phyloP scores from a whole-genome alignment of 345 rosid species.

The Melaleuca alternifolia region DNA sequence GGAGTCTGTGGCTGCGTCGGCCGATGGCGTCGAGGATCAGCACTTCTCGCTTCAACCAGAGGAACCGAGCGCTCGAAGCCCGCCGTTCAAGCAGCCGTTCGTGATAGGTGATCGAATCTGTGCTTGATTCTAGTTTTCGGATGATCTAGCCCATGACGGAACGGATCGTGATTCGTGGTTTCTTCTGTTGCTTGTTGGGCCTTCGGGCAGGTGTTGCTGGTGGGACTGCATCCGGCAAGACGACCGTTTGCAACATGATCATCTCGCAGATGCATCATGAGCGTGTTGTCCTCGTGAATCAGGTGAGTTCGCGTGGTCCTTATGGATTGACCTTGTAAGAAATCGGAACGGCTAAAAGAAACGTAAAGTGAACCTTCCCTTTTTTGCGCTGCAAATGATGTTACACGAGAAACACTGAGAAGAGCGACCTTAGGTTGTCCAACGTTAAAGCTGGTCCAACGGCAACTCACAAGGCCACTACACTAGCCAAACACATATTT shows the following conservation, averaged over 20 bases:
- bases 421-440: background rate
- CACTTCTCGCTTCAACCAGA: constrained; percentile 12
- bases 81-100: constrained; percentile 59
- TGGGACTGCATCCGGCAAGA: constrained; percentile 93
- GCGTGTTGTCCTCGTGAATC: constrained; percentile 75
- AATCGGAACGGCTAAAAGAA: background rate
- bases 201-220: constrained; percentile 66
- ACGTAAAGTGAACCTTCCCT: background rate
- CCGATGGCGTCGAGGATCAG: constrained; percentile 16
- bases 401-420: background rate
- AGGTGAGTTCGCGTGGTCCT: constrained; percentile 19
- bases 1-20: background rate
- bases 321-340: background rate
- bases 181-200: background rate
- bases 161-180: background rate
- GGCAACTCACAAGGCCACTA: background rate
- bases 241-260: constrained; percentile 90
- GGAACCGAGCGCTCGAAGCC: constrained; percentile 7
- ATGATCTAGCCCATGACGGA: background rate
- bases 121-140: background rate
- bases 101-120: constrained; percentile 34
- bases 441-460: background rate
- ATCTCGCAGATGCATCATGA: constrained; percentile 82
- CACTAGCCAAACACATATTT: background rate
- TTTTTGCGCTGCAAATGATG: background rate